These are phyloP conservation scores for Amphichorda felina DNA, from an alignment of 2,329 filamentous ascomycete species.

Conservation along the genomic window DNA sequence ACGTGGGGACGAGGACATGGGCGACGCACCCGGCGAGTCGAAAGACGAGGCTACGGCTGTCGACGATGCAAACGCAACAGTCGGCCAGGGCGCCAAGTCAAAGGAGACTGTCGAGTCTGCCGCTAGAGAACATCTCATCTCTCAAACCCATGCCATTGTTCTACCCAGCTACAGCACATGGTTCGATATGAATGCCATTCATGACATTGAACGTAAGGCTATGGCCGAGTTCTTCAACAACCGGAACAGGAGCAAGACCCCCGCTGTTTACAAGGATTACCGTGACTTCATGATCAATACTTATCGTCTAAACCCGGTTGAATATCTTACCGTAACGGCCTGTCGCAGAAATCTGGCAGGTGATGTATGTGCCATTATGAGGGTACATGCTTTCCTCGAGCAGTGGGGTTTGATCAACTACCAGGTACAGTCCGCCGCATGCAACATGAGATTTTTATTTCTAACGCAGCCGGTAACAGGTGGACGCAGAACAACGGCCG, in stretches of 20 bases:
- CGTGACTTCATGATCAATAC: conserved; percentile 99
- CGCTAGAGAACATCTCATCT: conserved; percentile 82
- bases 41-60: conserved; percentile 38
- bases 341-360: conserved; percentile 90
- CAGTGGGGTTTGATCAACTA: conserved; percentile 99
- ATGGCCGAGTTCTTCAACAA: conserved; percentile 98
- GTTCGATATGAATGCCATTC: conserved; percentile 96
- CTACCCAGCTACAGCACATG: conserved; percentile 95
- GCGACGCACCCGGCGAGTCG: conserved; percentile 44
- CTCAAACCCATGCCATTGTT: conserved; percentile 91
- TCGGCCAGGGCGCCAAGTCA: conserved; percentile 49
- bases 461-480: conserved; percentile 37
- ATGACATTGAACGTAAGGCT: conserved; percentile 86
- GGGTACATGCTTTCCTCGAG: conserved; percentile 93
- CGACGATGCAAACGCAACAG: conserved; percentile 24
- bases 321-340: conserved; percentile 94
- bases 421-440: conserved; percentile 47
- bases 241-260: conserved; percentile 95
- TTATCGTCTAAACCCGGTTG: conserved; percentile 87
- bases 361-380: conserved; percentile 98
- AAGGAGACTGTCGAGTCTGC: conserved; percentile 77
- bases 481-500: conserved; percentile 88
- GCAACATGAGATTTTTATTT: not conserved
- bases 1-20: conserved; percentile 72
- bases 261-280: conserved; percentile 96